Evolutionary conservation across 805 yeast genomes (phyloP).

Genomic region (Yamadazyma ubonensis): DNA sequence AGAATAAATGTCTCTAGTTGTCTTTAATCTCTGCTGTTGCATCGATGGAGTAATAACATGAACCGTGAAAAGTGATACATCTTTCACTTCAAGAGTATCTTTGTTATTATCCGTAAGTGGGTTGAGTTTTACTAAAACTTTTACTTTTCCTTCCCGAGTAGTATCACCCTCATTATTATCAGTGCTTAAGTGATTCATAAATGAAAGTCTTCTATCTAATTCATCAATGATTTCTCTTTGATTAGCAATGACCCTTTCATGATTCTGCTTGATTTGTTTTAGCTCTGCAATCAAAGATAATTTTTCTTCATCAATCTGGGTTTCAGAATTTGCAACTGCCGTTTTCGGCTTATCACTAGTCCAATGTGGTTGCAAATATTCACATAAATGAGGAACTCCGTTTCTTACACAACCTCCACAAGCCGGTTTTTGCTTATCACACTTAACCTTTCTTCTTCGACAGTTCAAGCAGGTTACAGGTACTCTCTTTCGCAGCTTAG

Average conservation of each 20-base stretch:
- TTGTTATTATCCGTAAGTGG: constrained; percentile 4
- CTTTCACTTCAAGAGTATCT: constrained; percentile 7
- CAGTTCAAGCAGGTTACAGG: constrained; percentile 43
- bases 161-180: constrained; percentile 5
- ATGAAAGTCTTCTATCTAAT: constrained; percentile 26
- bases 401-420: constrained; percentile 43
- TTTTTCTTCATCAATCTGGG: constrained; percentile 20
- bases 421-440: constrained; percentile 41
- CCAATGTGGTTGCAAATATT: constrained; percentile 43
- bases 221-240: constrained; percentile 35
- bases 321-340: constrained; percentile 1
- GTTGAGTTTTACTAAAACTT: constrained; percentile 11
- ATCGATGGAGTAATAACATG: neutral
- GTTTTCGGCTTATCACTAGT: constrained; percentile 11
- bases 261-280: constrained; percentile 15
- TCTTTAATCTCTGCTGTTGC: neutral
- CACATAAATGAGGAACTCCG: constrained; percentile 41
- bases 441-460: constrained; percentile 42
- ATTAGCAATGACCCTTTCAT: constrained; percentile 22
- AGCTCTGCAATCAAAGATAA: no score
- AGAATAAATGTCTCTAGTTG: constrained; percentile 20
- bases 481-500: constrained; percentile 32
- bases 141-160: constrained; percentile 5
- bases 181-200: constrained; percentile 18
- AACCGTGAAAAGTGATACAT: neutral